These are phyloP conservation scores for Starmerella etchellsii DNA, from an alignment of 805 yeast species.

Conservation along the genomic window DNA sequence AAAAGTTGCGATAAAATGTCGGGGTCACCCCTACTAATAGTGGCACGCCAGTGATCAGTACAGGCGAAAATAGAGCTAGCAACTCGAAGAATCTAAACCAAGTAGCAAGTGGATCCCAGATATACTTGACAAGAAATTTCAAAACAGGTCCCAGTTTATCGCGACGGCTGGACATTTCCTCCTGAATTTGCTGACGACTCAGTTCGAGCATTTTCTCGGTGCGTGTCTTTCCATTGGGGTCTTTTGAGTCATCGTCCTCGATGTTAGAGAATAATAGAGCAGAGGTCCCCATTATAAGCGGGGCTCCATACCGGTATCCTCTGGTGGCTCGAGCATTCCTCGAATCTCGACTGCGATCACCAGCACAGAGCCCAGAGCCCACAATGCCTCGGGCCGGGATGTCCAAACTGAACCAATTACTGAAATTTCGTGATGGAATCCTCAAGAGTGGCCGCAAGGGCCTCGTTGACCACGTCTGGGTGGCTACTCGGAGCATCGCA, in stretches of 20 bases:
- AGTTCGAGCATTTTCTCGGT: conserved; percentile 16
- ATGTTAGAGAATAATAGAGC: conserved; percentile 9
- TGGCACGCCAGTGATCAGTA: conserved; percentile 47
- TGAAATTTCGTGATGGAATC: too few species aligned
- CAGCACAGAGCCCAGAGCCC: too few species aligned
- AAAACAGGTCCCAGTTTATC: conserved; percentile 3
- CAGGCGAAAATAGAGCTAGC: conserved; percentile 54
- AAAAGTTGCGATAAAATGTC: conserved; percentile 33
- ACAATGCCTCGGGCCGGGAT: too few species aligned
- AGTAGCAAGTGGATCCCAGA: conserved; percentile 48
- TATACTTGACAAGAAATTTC: conserved; percentile 31
- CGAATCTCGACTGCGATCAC: too few species aligned
- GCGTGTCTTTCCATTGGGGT: conserved; percentile 15
- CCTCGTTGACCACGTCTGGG: too few species aligned
- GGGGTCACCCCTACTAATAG: conserved; percentile 38
- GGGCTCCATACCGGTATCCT: too few species aligned
- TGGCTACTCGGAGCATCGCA: too few species aligned
- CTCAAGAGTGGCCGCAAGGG: too few species aligned
- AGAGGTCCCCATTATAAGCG: neutral
- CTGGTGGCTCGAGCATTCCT: too few species aligned
- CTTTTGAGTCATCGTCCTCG: conserved; percentile 2
- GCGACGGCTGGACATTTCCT: conserved; percentile 4
- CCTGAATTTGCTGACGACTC: conserved; percentile 9
- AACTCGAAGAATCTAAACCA: conserved; percentile 58
- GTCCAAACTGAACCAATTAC: too few species aligned